Evolutionary conservation across 805 yeast genomes (phyloP).

Genomic region (Pichia californica): DNA sequence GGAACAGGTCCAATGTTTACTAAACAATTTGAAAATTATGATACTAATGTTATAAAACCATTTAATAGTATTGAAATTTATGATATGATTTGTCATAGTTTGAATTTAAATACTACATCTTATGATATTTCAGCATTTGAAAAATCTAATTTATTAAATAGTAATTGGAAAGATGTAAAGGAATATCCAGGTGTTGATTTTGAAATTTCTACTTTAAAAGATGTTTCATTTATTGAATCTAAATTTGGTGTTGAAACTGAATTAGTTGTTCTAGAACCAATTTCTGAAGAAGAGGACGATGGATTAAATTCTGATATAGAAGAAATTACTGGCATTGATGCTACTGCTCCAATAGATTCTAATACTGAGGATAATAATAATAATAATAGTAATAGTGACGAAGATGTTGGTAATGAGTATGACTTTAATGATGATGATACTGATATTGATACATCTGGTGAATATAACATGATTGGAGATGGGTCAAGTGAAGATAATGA

Average conservation of each 20-base stretch:
- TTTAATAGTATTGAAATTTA: slow-evolving; percentile 70
- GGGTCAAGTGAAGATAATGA: slow-evolving; percentile 13
- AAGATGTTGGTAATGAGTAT: too few relatives aligned
- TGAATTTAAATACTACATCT: slow-evolving; percentile 48
- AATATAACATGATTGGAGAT: too few relatives aligned
- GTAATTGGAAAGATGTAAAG: slow-evolving; percentile 40
- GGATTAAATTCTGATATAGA: too few relatives aligned
- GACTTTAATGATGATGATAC: too few relatives aligned
- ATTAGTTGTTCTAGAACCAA: background rate
- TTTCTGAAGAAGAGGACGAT: too few relatives aligned
- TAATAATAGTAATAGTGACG: too few relatives aligned
- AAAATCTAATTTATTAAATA: slow-evolving; percentile 20
- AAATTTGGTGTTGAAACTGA: background rate
- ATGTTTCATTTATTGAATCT: slow-evolving; percentile 28
- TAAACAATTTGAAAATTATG: slow-evolving; percentile 35
- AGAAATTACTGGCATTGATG: background rate
- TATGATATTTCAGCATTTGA: slow-evolving; percentile 34
- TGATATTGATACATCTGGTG: too few relatives aligned
- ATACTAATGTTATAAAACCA: slow-evolving; percentile 45
- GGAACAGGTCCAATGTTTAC: slow-evolving; percentile 66
- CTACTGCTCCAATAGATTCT: too few relatives aligned
- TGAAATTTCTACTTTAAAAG: slow-evolving; percentile 34
- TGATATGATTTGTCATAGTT: slow-evolving; percentile 63
- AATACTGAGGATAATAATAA: too few relatives aligned
- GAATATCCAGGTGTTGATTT: slow-evolving; percentile 47